These are phyloP conservation scores for Fraxinus dipetala DNA, from an alignment of 305 asterid species.

Conservation along the genomic window DNA sequence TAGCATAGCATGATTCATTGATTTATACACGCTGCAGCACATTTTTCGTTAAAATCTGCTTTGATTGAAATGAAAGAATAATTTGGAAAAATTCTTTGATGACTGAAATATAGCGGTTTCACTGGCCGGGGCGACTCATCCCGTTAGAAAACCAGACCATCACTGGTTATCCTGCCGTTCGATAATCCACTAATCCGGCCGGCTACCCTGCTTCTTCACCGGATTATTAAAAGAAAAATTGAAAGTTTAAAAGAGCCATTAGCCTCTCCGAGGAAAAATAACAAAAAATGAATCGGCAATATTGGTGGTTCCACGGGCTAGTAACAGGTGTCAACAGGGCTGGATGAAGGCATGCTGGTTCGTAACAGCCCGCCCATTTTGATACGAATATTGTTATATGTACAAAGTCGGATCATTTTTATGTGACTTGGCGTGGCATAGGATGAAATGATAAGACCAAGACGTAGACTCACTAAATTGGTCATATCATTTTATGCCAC, in stretches of 20 bases:
- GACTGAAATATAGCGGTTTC: background rate
- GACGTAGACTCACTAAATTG: background rate
- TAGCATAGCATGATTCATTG: too few relatives aligned
- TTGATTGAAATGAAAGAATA: background rate
- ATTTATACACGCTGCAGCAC: background rate
- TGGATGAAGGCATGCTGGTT: background rate
- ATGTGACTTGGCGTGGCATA: background rate
- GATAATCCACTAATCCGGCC: background rate
- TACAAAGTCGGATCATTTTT: background rate
- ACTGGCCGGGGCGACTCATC: background rate
- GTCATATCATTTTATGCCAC: background rate
- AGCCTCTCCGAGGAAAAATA: background rate
- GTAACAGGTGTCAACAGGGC: background rate
- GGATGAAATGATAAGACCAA: background rate
- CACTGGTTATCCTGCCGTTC: background rate
- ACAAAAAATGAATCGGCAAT: too few relatives aligned
- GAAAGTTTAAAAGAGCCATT: background rate
- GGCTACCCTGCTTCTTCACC: background rate
- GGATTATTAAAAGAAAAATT: background rate
- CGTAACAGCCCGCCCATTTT: background rate
- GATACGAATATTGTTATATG: background rate
- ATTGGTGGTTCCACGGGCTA: background rate
- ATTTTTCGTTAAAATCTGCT: background rate
- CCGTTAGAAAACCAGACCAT: background rate
- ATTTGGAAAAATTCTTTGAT: background rate